Conservation (phyloP, 2,329 filamentous ascomycete genomes). For the Neonectria sp. region DNA sequence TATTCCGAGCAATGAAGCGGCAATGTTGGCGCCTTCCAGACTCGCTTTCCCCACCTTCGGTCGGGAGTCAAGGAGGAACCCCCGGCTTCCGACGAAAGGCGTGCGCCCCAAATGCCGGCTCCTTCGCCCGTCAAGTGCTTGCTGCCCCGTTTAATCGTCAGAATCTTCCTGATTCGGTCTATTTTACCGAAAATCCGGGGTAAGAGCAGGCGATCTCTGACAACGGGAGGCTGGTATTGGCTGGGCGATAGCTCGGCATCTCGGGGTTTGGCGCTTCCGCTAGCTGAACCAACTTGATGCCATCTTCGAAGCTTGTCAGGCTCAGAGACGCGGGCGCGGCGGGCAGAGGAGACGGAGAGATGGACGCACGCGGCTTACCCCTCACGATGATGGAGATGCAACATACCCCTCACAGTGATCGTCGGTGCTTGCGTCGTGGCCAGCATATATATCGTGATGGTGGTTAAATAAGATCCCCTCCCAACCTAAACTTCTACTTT, state of each 20-base stretch:
- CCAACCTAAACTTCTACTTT: constrained; percentile 4
- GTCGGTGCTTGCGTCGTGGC: neutral
- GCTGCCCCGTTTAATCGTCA: neutral
- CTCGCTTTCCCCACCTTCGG: neutral
- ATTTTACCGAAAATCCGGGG: constrained; percentile 31
- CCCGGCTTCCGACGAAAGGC: neutral
- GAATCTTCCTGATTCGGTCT: constrained; percentile 20
- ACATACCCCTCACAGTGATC: constrained; percentile 29
- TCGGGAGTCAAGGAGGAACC: neutral
- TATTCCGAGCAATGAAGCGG: neutral
- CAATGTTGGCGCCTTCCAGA: neutral
- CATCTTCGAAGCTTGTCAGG: constrained; percentile 18
- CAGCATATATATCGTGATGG: constrained; percentile 12
- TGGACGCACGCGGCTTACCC: constrained; percentile 12
- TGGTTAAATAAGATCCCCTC: constrained; percentile 22
- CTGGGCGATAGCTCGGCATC: constrained; percentile 48
- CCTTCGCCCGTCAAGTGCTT: neutral
- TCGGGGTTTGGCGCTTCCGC: constrained; percentile 36
- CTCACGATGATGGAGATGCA: constrained; percentile 18
- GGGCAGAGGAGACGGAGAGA: neutral
- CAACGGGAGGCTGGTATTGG: constrained; percentile 4
- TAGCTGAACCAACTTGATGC: constrained; percentile 5
- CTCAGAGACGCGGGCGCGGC: neutral
- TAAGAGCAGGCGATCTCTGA: constrained; percentile 7
- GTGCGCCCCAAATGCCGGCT: neutral